phyloP scores from a whole-genome alignment of 1,284 basidiomycete genomes.

The Trametes versicolor region DNA sequence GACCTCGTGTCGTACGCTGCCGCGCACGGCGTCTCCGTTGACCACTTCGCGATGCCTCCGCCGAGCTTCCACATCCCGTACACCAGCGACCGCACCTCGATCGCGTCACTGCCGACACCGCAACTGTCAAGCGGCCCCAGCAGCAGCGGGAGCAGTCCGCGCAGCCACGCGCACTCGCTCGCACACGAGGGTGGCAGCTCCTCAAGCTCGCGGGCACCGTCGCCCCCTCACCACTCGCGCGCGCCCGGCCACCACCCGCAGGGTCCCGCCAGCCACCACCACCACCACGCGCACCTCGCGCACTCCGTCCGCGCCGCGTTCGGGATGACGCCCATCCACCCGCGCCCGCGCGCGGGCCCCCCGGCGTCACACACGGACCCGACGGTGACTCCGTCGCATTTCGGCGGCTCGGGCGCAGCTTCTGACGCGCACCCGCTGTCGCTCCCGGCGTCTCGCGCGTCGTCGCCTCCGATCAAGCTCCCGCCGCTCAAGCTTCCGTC shows the following conservation, averaged over 20 bases:
- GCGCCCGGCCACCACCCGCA: constrained; percentile 16
- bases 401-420: constrained; percentile 42
- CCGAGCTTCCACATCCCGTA: constrained; percentile 41
- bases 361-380: constrained; percentile 45
- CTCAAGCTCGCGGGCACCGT: constrained; percentile 61
- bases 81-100: constrained; percentile 46
- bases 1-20: constrained; percentile 41
- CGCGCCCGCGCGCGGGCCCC: constrained; percentile 44
- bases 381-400: constrained; percentile 46
- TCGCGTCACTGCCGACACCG: constrained; percentile 59
- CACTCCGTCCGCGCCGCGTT: constrained; percentile 87
- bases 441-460: constrained; percentile 65
- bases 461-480: constrained; percentile 74
- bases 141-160: constrained; percentile 65
- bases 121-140: constrained; percentile 69
- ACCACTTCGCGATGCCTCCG: constrained; percentile 33
- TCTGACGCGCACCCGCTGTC: constrained; percentile 43
- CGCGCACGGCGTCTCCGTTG: constrained; percentile 27
- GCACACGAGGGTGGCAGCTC: constrained; percentile 49
- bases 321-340: constrained; percentile 87
- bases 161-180: constrained; percentile 51
- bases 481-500: constrained; percentile 66
- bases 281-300: constrained; percentile 71
- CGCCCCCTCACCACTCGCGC: constrained; percentile 48
- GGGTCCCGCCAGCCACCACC: constrained; percentile 33